A percentile compares a stretch with the other conserved stretches of the same genome.
Evolutionary conservation across 768 basidiomycete species (phyloP).

Genomic region (Mycena epipterygia): DNA sequence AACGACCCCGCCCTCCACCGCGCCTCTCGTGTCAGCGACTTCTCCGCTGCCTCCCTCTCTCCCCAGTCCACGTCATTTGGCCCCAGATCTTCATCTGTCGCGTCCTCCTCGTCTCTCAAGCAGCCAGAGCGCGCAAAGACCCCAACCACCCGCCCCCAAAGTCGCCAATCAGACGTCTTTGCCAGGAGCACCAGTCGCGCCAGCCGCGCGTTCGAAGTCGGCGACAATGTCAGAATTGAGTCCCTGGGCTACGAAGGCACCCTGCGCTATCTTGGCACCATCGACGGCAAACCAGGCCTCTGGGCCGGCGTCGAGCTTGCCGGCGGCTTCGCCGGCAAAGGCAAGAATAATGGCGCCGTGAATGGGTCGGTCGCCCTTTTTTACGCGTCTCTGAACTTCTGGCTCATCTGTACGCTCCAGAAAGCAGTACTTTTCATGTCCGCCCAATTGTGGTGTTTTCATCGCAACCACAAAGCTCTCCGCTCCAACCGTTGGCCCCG

Average conservation of each 20-base stretch:
- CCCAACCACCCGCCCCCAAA: conserved; percentile 68
- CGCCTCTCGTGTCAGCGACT: conserved; percentile 53
- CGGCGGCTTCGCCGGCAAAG: conserved; percentile 89
- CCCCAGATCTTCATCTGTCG: conserved; percentile 66
- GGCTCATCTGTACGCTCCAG: conserved; percentile 53
- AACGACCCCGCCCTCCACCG: conserved; percentile 86
- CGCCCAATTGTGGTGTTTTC: conserved; percentile 92
- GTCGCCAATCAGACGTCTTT: conserved; percentile 76
- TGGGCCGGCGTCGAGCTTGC: conserved; percentile 96
- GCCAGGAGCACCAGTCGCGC: conserved; percentile 61
- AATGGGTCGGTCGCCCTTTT: conserved; percentile 73
- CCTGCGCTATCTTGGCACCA: conserved; percentile 84
- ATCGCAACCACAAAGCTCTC: conserved; percentile 88
- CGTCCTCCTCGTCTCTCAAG: conserved; percentile 65
- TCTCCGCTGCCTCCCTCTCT: conserved; percentile 63
- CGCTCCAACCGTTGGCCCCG: conserved; percentile 73
- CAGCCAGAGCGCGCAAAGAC: conserved; percentile 64
- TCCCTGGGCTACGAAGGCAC: conserved; percentile 91
- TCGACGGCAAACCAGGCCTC: conserved; percentile 88
- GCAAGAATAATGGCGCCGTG: conserved; percentile 95
- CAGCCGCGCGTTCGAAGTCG: conserved; percentile 69
- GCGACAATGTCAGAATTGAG: conserved; percentile 89
- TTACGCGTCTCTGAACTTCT: conserved; percentile 21
- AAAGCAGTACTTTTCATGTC: conserved; percentile 87
- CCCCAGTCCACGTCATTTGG: conserved; percentile 58